Base-by-base conservation (phyloP, 2,329 filamentous ascomycete genomes). In the Paracamarosporium sp. region DNA sequence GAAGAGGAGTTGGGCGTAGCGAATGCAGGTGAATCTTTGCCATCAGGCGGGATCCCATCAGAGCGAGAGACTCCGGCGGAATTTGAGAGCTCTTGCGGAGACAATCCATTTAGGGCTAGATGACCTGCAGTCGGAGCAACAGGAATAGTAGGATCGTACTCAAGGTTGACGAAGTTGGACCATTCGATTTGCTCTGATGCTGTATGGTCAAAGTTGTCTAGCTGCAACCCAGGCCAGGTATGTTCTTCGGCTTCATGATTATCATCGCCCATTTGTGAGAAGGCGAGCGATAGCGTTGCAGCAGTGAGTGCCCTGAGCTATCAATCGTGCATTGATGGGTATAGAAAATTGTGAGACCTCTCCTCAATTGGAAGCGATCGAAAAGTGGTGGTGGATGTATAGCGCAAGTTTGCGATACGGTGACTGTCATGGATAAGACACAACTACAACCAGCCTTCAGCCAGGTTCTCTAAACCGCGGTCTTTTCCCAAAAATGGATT, bases 101-200 rank as follows among this genome's bases (percentile, higher is more conserved):
- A 4, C 24, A 4, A 15, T 13, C 41, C 33, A 17, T n/a, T 12
- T 6, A 11, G 5, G 6, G 24, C 22, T 13, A 28, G 25, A 20
- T 4, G 6, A 12, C 22, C n/a, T 22, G 3, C 4, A 8, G 33
- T 28, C 13, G 33, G 36, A 40, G 47, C n/a, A 31, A 35, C 3
- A 11, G 47, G 15, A 40, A 28, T 28, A 11, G 33, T 50, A 20
- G 47, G 47, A 25, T 50, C 47, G n/a, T 50, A 50, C 9, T 50
- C 47, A 15, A 50, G 31, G 11, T 50, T 28, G 24, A 50, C 33
- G 9, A 50, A 41, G 47, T 35, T 50, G 7, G 36, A 28, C 47
- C 47, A 50, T 24, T 50, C 47, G 9, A 50, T 50, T n/a, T 50
- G 47, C 22, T 50, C 47, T 5, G 47, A n/a, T 17, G 33, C 47